phyloP scores from a whole-genome alignment of 1,284 basidiomycete genomes.

The Papiliotrema nemorosa region DNA sequence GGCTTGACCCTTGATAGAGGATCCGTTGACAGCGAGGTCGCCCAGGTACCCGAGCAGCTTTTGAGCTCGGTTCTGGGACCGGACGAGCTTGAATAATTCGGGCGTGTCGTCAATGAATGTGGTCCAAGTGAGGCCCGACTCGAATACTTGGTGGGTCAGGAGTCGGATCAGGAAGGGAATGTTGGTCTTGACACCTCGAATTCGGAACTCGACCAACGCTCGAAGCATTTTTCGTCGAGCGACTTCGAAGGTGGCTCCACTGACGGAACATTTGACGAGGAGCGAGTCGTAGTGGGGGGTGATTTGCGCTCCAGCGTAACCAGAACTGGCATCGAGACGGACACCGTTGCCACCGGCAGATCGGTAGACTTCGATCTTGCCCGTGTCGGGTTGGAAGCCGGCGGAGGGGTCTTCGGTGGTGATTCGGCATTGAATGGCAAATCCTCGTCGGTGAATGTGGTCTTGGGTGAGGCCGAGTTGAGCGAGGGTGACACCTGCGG shows the following conservation, averaged over 20 bases:
- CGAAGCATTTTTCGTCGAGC: constrained; percentile 98
- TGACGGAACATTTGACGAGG: constrained; percentile 94
- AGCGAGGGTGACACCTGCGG: constrained; percentile 89
- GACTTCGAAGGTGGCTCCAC: constrained; percentile 97
- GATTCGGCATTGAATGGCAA: constrained; percentile 97
- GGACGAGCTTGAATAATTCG: constrained; percentile 96
- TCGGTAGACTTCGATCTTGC: constrained; percentile 98
- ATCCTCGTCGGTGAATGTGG: constrained; percentile 91
- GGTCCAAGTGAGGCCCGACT: constrained; percentile 96
- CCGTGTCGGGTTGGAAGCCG: constrained; percentile 96
- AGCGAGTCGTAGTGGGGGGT: constrained; percentile 99
- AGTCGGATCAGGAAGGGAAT: constrained; percentile 99
- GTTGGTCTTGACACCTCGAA: constrained; percentile 99
- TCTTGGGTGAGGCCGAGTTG: constrained; percentile 97
- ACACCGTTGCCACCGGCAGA: constrained; percentile 99
- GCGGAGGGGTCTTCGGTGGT: constrained; percentile 95
- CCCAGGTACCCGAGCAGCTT: constrained; percentile 96
- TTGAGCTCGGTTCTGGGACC: constrained; percentile 97
- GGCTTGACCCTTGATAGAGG: constrained; percentile 69
- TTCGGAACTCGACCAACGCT: constrained; percentile 98
- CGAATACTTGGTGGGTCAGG: constrained; percentile 95
- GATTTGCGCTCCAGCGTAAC: constrained; percentile 98
- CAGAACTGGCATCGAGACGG: constrained; percentile 92
- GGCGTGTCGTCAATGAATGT: constrained; percentile 99
- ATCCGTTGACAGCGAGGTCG: constrained; percentile 95